Percentiles rank a stretch among this genome's conserved stretches.
Conservation (phyloP, 2,329 filamentous ascomycete genomes). For the Pestalotiopsis sp. region DNA sequence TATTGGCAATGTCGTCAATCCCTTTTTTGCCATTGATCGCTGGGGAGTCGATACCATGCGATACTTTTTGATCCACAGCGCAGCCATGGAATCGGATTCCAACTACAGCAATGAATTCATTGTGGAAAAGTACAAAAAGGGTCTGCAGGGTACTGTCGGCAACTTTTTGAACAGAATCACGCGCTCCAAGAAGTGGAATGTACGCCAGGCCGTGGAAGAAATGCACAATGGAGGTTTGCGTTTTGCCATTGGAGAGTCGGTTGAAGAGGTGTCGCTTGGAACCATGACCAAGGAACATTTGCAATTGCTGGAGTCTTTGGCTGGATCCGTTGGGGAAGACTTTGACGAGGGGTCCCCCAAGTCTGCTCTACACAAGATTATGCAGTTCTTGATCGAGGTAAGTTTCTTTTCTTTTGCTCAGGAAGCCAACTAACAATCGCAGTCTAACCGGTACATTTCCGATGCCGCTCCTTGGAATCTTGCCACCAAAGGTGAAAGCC, state of each 20-base stretch:
- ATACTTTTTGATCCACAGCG: constrained; percentile 84
- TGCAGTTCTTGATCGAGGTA: constrained; percentile 65
- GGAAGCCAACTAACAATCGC: constrained; percentile 12
- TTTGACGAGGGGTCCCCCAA: constrained; percentile 70
- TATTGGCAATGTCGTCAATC: constrained; percentile 91
- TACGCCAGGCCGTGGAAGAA: constrained; percentile 59
- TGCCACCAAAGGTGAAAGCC: constrained; percentile 37
- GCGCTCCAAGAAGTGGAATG: constrained; percentile 69
- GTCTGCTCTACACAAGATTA: constrained; percentile 66
- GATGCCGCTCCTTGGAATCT: constrained; percentile 70
- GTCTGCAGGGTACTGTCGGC: constrained; percentile 76
- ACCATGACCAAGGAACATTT: constrained; percentile 38
- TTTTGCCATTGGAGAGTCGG: background rate
- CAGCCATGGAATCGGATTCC: constrained; percentile 75
- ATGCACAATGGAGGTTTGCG: constrained; percentile 8
- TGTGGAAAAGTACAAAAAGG: constrained; percentile 76
- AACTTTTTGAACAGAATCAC: constrained; percentile 77
- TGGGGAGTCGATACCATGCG: constrained; percentile 88
- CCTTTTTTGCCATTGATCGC: constrained; percentile 85
- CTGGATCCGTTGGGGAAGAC: constrained; percentile 45
- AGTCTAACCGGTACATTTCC: constrained; percentile 70
- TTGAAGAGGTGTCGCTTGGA: constrained; percentile 19
- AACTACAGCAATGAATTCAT: constrained; percentile 84
- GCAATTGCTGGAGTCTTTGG: constrained; percentile 41
- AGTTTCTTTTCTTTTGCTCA: constrained; percentile 18